Conservation (phyloP, 202 grass and related monocot species). For the Zoysia matrella region DNA sequence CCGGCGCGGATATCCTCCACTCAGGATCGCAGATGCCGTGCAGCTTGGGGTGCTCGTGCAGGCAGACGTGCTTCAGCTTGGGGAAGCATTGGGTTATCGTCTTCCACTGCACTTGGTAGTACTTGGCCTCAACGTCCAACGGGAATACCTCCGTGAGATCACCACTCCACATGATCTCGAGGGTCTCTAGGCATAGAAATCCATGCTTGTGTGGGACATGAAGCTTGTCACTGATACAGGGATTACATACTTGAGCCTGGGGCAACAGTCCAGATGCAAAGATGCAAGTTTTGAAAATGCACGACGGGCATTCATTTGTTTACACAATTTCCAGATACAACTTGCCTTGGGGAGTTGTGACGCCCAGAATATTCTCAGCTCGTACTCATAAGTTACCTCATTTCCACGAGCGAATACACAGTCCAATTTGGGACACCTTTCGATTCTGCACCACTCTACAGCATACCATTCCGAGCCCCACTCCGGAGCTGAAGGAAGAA, state of each 20-base stretch:
- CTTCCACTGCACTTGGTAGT: no score
- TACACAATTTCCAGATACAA: background rate
- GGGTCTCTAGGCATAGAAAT: background rate
- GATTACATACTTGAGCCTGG: background rate
- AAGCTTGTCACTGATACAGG: background rate
- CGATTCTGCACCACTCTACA: background rate
- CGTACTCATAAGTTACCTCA: background rate
- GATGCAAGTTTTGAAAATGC: background rate
- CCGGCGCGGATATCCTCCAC: background rate
- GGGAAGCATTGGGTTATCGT: background rate
- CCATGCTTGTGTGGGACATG: background rate
- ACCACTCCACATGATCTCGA: constrained; percentile 14
- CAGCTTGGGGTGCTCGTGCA: constrained; percentile 1
- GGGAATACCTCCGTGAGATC: background rate
- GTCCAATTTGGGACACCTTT: background rate
- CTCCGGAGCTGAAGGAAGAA: background rate
- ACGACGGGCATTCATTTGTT: rapidly evolving
- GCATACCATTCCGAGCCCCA: rapidly evolving
- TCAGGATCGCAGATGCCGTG: background rate
- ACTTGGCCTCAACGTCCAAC: background rate
- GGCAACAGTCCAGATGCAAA: background rate
- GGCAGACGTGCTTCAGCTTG: background rate
- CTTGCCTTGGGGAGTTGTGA: background rate
- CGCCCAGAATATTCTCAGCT: background rate
- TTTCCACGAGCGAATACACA: background rate